A percentile compares a stretch with the other conserved stretches of the same genome.
These are phyloP conservation scores for Scutellaria minor DNA, from an alignment of 257 asterid genomes.

Conservation along the genomic window DNA sequence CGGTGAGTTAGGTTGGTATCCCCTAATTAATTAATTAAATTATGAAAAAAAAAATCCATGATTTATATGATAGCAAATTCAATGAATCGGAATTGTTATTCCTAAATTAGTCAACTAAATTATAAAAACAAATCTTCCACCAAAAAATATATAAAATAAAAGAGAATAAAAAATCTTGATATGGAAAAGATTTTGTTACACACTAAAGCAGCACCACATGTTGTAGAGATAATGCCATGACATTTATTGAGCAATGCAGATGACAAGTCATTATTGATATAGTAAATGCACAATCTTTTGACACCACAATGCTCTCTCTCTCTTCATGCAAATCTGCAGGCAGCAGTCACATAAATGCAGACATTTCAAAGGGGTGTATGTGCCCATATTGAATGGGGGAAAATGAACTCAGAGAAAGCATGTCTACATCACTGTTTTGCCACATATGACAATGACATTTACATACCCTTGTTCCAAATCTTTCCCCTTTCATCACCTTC, in stretches of 20 bases:
- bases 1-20: too few species aligned
- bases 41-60: too few species aligned
- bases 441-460: slow-evolving; percentile 23
- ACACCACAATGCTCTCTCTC: neutral
- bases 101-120: neutral
- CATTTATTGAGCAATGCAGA: slow-evolving; percentile 36
- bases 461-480: slow-evolving; percentile 27
- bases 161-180: neutral
- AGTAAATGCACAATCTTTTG: slow-evolving; percentile 4
- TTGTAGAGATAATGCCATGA: slow-evolving; percentile 34
- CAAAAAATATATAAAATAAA: neutral
- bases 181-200: neutral
- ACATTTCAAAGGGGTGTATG: slow-evolving; percentile 33
- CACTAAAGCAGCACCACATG: slow-evolving; percentile 39
- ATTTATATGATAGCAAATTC: too few species aligned
- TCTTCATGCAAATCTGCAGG: slow-evolving; percentile 10
- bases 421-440: slow-evolving; percentile 38
- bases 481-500: slow-evolving; percentile 44
- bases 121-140: neutral
- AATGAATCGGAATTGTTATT: neutral
- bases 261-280: slow-evolving; percentile 28
- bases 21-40: too few species aligned
- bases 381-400: slow-evolving; percentile 26
- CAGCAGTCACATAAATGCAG: slow-evolving; percentile 33
- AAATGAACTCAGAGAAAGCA: slow-evolving; percentile 18